Base-by-base conservation (phyloP, 169 alveolate genomes). In the Cryptosporidium viatorum region DNA sequence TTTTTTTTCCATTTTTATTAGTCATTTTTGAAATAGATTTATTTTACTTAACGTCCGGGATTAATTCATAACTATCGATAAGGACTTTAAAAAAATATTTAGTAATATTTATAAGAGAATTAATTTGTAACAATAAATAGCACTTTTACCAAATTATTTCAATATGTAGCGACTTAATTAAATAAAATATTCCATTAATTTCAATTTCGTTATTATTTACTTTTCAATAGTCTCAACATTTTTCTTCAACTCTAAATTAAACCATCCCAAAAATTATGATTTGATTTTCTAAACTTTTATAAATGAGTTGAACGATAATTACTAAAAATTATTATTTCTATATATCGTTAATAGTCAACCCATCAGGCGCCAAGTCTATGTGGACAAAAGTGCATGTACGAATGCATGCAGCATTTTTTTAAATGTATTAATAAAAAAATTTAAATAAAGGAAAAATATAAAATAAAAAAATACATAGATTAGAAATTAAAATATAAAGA, bases 311-410 rank as follows among this genome's bases (percentile, higher is more conserved):
- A 16, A 14, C 16, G 5, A 48, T 4, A 10, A 31, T 65, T 14
- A 7, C 8, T 35, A 65, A 33, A 33, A 21, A 37, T 65, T 2
- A 65, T 4, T 65, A 18, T 0, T 9, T 33, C 1, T 3, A 29
- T 65, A 23, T 59, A 59, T 23, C 69, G 69, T 59, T 8, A 26
- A 59, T 65, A 33, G 71, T 65, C 67, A 65, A 65, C 26, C 12
- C 33, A 2, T 33, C 43, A 65, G 71, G 71, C 71, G 71, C 51
- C 71, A 65, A n/a, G 26, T 14, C 43, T 7, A 65, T 65, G 71
- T 65, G 71, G 71, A 65, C 50, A 18, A 37, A 65, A 65, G 50
- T 65, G 71, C 71, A 65, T 65, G 71, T 65, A 65, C 26, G 10
- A 65, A 65, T 65, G 71, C 71, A 65, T 65, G 50, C 71, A 65